Percentiles rank a stretch among this genome's conserved stretches.
Conservation (phyloP, 345 rosid genomes). For the Brassica juncea region DNA sequence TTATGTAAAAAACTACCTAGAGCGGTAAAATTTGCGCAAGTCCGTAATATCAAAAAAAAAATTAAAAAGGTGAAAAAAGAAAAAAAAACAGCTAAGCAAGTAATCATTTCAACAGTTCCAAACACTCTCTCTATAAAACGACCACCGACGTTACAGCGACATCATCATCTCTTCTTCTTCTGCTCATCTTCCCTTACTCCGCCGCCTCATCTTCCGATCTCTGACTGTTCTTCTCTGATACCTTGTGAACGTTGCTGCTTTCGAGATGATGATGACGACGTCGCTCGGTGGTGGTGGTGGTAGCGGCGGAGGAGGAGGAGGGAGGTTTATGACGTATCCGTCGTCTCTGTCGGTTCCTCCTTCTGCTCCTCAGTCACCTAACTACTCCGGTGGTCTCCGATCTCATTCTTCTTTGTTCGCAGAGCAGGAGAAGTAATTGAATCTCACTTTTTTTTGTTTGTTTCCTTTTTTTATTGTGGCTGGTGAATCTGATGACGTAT, state of each 20-base stretch:
- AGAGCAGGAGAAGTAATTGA: constrained; percentile 79
- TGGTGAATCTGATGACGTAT: constrained; percentile 4
- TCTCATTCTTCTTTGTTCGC: constrained; percentile 56
- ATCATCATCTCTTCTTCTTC: background rate
- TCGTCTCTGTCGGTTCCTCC: constrained; percentile 59
- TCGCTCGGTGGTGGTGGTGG: constrained; percentile 45
- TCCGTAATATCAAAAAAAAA: too few relatives aligned
- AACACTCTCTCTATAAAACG: constrained; percentile 29
- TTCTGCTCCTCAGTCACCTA: constrained; percentile 82
- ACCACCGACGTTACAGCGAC: constrained; percentile 35
- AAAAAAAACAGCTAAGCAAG: constrained; percentile 35
- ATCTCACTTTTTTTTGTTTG: constrained; percentile 3
- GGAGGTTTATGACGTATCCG: constrained; percentile 80
- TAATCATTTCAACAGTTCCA: constrained; percentile 25
- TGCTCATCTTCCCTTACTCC: background rate
- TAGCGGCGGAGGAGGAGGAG: constrained; percentile 41
- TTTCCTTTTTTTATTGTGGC: constrained; percentile 5
- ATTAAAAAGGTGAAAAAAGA: background rate
- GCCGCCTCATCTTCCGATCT: constrained; percentile 36
- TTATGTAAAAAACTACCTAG: too few relatives aligned
- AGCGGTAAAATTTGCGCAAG: too few relatives aligned
- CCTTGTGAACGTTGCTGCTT: background rate
- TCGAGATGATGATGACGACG: constrained; percentile 40
- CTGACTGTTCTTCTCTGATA: background rate
- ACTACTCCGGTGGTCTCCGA: constrained; percentile 64